phyloP scores from a whole-genome alignment of 257 asterid genomes.

The Capsicum baccatum region DNA sequence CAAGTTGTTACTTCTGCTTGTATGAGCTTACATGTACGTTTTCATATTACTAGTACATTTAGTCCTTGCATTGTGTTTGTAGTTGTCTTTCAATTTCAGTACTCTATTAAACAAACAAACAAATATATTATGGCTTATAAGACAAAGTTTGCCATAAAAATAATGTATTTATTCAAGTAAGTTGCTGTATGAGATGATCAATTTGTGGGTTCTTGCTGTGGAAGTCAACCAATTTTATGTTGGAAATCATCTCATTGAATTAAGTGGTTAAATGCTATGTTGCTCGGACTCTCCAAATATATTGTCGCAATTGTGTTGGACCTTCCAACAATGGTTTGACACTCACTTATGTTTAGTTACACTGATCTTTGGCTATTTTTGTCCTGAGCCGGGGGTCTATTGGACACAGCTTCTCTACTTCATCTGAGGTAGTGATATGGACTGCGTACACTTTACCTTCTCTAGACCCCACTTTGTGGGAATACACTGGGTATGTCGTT shows the following conservation, averaged over 20 bases:
- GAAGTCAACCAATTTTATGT: background rate
- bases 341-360: no score
- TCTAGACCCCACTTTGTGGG: no score
- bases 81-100: background rate
- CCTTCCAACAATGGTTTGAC: background rate
- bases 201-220: conserved; percentile 10
- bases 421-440: no score
- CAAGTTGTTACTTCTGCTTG: background rate
- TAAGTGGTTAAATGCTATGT: background rate
- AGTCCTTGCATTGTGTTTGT: conserved; percentile 21
- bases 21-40: conserved; percentile 23
- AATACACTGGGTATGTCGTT: no score
- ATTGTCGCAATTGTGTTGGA: background rate
- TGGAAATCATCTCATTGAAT: background rate
- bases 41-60: background rate
- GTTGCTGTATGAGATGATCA: conserved; percentile 8
- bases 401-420: no score
- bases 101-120: background rate
- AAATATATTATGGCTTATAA: background rate
- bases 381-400: no score
- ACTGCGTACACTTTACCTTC: no score
- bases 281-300: background rate
- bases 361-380: no score
- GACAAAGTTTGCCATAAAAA: conserved; percentile 13
- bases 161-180: conserved; percentile 19